Conservation (phyloP, 441 rosid genomes). For the Mallotus repandus region DNA sequence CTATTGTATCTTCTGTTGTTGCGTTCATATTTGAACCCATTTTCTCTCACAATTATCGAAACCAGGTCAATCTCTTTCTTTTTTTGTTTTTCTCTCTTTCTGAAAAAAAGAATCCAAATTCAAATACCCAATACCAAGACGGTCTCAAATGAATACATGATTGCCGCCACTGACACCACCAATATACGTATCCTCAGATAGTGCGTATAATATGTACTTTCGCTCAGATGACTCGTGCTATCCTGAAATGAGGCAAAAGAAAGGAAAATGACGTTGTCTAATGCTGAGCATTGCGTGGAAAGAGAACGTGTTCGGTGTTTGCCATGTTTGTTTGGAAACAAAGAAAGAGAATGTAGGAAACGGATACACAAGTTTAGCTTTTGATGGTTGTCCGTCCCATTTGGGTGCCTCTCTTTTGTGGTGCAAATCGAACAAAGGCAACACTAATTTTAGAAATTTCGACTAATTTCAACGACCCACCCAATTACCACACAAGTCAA, state of each 20-base stretch:
- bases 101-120: not conserved
- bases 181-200: not conserved
- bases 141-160: no score
- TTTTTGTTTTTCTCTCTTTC: not conserved
- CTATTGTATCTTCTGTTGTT: constrained; percentile 43
- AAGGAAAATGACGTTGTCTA: not conserved
- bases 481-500: not conserved
- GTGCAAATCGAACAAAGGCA: constrained; percentile 6
- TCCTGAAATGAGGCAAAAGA: not conserved
- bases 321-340: not conserved
- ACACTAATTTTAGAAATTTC: constrained; percentile 13
- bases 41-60: not conserved
- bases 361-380: constrained; percentile 1
- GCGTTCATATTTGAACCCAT: not conserved
- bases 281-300: not conserved
- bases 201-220: not conserved
- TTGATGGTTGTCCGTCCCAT: constrained; percentile 38
- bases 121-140: not conserved
- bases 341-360: not conserved
- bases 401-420: constrained; percentile 33
- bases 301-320: not conserved
- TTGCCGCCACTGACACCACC: no score
- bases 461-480: not conserved
- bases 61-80: not conserved
- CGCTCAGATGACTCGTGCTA: not conserved